These are phyloP conservation scores for Withania somnifera DNA, from an alignment of 305 asterid species.

Conservation along the genomic window DNA sequence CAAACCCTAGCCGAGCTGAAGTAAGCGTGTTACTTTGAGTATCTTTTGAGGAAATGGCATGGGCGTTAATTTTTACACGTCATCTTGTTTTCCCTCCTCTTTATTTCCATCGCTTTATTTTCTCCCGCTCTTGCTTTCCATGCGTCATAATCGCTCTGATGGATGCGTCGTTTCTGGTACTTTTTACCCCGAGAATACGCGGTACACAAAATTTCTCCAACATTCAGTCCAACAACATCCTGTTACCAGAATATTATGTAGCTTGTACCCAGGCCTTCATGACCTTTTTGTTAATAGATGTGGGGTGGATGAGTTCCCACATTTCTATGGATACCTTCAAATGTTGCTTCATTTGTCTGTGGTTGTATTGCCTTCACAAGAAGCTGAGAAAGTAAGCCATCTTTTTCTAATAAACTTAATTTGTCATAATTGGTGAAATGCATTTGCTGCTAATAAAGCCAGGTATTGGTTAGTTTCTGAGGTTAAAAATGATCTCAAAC, in stretches of 20 bases:
- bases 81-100: too few species aligned
- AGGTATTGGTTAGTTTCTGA: background rate
- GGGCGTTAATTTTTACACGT: too few species aligned
- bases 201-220: conserved; percentile 22
- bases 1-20: too few species aligned
- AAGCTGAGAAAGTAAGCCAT: conserved; percentile 53
- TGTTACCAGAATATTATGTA: conserved; percentile 35
- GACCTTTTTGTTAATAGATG: conserved; percentile 79
- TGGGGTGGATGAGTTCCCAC: conserved; percentile 65
- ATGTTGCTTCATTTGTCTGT: conserved; percentile 57
- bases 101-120: too few species aligned
- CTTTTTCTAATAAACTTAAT: background rate
- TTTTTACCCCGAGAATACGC: too few species aligned
- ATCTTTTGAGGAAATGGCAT: too few species aligned
- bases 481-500: background rate
- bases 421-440: background rate
- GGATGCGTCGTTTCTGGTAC: too few species aligned
- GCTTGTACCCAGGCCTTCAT: conserved; percentile 61
- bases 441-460: background rate
- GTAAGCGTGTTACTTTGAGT: too few species aligned
- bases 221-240: conserved; percentile 16
- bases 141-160: too few species aligned
- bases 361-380: conserved; percentile 56
- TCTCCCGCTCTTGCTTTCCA: too few species aligned
- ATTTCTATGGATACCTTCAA: conserved; percentile 62